A percentile compares a stretch with the other conserved stretches of the same genome.
These are phyloP conservation scores for Hygrocybe punicea DNA, from an alignment of 768 basidiomycete species.

Conservation along the genomic window DNA sequence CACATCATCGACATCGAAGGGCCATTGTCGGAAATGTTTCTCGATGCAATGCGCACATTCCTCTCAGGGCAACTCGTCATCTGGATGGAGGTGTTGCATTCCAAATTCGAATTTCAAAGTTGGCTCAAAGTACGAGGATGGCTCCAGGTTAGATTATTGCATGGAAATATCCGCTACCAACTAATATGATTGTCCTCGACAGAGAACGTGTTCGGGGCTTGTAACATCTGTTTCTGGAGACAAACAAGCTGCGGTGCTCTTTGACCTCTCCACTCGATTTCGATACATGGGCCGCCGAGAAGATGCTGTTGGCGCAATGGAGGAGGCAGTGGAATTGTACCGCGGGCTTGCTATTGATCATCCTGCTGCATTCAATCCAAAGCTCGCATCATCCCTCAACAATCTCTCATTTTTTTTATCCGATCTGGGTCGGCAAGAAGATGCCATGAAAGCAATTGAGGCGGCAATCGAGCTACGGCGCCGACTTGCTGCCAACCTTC, in stretches of 20 bases:
- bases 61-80: background rate
- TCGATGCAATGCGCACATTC: background rate
- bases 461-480: too few relatives aligned
- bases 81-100: background rate
- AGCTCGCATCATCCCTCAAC: too few relatives aligned
- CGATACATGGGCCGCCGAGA: background rate
- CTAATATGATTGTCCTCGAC: background rate
- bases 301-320: background rate
- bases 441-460: too few relatives aligned
- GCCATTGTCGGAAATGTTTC: background rate
- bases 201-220: background rate
- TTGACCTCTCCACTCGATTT: background rate
- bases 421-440: too few relatives aligned
- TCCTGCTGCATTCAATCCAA: too few relatives aligned
- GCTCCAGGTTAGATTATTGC: background rate
- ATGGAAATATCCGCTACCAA: background rate
- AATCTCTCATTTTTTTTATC: too few relatives aligned
- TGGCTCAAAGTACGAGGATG: background rate
- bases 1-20: slow-evolving; percentile 4
- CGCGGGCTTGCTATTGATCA: background rate
- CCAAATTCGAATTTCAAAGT: background rate
- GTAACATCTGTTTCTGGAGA: too few relatives aligned
- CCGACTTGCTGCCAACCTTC: background rate
- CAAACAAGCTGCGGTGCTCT: background rate
- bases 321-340: background rate